Evolutionary conservation across 2,329 filamentous ascomycete species (phyloP), one percentile per base, ranked within the genome.

Genomic region (Diaporthe eres): DNA sequence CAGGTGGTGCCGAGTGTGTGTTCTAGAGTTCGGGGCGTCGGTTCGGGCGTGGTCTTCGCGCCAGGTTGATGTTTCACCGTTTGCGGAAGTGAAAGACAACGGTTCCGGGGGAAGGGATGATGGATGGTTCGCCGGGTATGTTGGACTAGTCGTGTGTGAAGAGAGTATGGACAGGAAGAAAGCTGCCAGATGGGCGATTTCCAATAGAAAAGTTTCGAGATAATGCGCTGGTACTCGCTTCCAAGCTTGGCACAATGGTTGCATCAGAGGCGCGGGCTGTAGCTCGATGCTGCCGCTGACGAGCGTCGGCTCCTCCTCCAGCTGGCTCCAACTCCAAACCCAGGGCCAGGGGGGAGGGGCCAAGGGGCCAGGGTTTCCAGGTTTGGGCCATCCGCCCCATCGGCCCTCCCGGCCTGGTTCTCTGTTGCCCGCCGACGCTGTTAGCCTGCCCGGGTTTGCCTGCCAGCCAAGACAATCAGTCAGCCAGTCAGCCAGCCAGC

Each of bases 221-320:
- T 58, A 70, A 75, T 60, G 68, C 47, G 60, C 71, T 73, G 61
- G 65, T 63, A 65, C 58, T 65, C 67, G 72, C 44, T 51, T 67
- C 71, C 53, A n/a, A 68, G 58, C 75, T 77, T 77, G 75, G 73
- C 75, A 77, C 37, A 65, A 53, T 67, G 49, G 70, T 72, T 77
- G 72, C 67, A 75, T 75, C 72, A 76, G 60, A 76, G 67, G 75
- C 72, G 47, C 72, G 47, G 67, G 58, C 57, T 53, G 65, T 74
- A 57, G 51, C 71, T 74, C 31, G 44, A 58, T 63, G 55, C 34
- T 42, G 65, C 49, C n/a, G 65, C 49, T 55, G 49, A 55, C 65
- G 49, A 70, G 65, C 34, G 49, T 55, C 65, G 49, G 65, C 63
- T 65, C 61, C 25, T 71, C 44, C n/a, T 75, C 74, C 65, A 70